Percentiles rank a stretch among this genome's conserved stretches.
phyloP scores from a whole-genome alignment of 768 basidiomycete species.

The Neoboletus subvelutipes region DNA sequence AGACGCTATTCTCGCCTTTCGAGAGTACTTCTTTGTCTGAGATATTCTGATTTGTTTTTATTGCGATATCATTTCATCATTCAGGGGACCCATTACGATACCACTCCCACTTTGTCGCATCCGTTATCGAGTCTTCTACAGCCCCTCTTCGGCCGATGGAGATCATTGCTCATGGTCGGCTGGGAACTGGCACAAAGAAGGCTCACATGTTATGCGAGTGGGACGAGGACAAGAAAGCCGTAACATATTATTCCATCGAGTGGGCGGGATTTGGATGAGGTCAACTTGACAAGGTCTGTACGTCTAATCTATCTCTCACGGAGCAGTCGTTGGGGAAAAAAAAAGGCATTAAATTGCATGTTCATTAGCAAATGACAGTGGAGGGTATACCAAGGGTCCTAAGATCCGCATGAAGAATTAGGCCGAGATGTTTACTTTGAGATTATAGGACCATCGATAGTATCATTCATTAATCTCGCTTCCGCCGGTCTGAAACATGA shows the following conservation, averaged over 20 bases:
- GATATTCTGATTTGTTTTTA: slow-evolving; percentile 5
- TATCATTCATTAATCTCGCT: slow-evolving; percentile 41
- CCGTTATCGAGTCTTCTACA: slow-evolving; percentile 66
- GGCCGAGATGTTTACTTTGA: slow-evolving; percentile 4
- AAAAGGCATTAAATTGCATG: slow-evolving; percentile 6
- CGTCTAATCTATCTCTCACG: not conserved
- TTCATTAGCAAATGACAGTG: slow-evolving; percentile 7
- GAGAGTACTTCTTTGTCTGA: not conserved
- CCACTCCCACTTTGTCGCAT: slow-evolving; percentile 93
- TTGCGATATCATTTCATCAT: not conserved
- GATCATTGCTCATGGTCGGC: slow-evolving; percentile 89
- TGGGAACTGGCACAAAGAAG: slow-evolving; percentile 98
- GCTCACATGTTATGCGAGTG: slow-evolving; percentile 88
- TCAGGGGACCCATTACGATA: slow-evolving; percentile 92
- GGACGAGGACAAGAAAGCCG: slow-evolving; percentile 67
- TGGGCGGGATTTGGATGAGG: slow-evolving; percentile 85
- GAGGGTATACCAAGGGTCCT: slow-evolving; percentile 14
- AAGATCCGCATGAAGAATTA: slow-evolving; percentile 18
- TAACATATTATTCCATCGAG: slow-evolving; percentile 78
- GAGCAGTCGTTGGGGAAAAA: not conserved
- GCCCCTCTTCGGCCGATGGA: slow-evolving; percentile 80
- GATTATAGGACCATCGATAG: slow-evolving; percentile 5
- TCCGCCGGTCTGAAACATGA: slow-evolving; percentile 42
- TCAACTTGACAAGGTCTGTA: not conserved
- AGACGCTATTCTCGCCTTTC: not conserved